Evolutionary conservation across 2,329 filamentous ascomycete species (phyloP).

Genomic region (Colletotrichum chlorophyti): DNA sequence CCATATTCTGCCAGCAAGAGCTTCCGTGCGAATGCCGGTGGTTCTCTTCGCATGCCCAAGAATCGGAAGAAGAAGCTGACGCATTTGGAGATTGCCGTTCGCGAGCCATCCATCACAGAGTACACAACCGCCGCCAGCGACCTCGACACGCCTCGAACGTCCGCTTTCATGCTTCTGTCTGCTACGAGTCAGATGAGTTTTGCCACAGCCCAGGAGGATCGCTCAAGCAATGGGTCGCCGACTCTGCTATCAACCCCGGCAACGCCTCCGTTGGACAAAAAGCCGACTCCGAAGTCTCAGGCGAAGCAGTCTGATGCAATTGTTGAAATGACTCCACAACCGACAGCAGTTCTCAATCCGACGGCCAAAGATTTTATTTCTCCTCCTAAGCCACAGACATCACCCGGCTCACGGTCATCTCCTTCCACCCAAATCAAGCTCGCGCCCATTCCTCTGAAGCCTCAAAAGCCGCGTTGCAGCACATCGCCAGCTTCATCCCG

Average conservation of each 20-base stretch:
- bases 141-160: not conserved
- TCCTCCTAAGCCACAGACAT: not conserved
- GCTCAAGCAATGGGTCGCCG: constrained; percentile 4
- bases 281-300: not conserved
- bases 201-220: not conserved
- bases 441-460: constrained; percentile 14
- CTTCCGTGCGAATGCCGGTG: constrained; percentile 39
- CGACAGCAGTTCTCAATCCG: constrained; percentile 1
- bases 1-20: constrained; percentile 17
- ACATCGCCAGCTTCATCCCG: constrained; percentile 12
- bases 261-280: not conserved
- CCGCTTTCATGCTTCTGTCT: not conserved
- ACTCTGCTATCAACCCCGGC: not conserved
- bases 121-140: too few relatives aligned
- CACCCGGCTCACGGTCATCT: not conserved
- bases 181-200: constrained; percentile 3
- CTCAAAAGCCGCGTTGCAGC: not conserved
- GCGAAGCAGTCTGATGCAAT: not conserved
- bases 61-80: constrained; percentile 33
- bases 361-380: constrained; percentile 15
- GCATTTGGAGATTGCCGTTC: not conserved
- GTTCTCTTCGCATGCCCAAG: constrained; percentile 41
- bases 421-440: not conserved
- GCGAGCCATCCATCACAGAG: not conserved
- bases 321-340: not conserved